Evolutionary conservation across 768 basidiomycete genomes (phyloP), one percentile per base, ranked within the genome.

Genomic region (Tephrocybe sp.): DNA sequence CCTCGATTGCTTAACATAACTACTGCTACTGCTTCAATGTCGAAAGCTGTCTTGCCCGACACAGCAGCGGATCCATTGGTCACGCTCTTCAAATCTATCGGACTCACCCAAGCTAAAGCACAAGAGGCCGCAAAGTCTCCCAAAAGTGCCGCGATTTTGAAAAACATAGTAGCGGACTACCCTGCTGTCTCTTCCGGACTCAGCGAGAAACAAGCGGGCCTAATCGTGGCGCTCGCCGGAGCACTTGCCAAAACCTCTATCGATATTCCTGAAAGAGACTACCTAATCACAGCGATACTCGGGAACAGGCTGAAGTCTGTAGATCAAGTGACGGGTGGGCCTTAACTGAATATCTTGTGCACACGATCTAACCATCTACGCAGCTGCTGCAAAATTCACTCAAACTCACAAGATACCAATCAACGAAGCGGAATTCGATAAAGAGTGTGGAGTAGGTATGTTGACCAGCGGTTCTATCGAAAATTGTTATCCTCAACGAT

Each of bases 361-460:
- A 22, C 21, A 15, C 19, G 15, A 36, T 33, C n/a, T 47, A 9
- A 43, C n/a, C 22, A 16, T 44, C 8, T 55, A 19, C 1, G 3
- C 49, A 91, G 91, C 84, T 58, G 91, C 90, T 12, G 72, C 81
- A 18, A 92, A 86, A 66, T 94, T 86, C 62, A 57, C 88, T 16
- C 84, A 88, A 56, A 61, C 73, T 2, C 77, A 83, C 57, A 66
- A 76, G 18, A 45, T 71, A 1, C 85, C 92, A 0, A 70, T 91
- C 29, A 73, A 93, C 56, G 78, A 81, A 11, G 68, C 60, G 10
- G 84, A 83, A 34, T 95, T 97, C 61, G 78, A 94, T 60, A 72
- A 77, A 54, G 73, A 80, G 10, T 93, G 91, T 63, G 95, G 95
- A 54, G 84, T 97, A 51, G 95, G 95, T 93, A 53, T 58, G 91